Conservation (phyloP, 371 early-diverging fungal genomes). For the Apophysomyces ossiformis region DNA sequence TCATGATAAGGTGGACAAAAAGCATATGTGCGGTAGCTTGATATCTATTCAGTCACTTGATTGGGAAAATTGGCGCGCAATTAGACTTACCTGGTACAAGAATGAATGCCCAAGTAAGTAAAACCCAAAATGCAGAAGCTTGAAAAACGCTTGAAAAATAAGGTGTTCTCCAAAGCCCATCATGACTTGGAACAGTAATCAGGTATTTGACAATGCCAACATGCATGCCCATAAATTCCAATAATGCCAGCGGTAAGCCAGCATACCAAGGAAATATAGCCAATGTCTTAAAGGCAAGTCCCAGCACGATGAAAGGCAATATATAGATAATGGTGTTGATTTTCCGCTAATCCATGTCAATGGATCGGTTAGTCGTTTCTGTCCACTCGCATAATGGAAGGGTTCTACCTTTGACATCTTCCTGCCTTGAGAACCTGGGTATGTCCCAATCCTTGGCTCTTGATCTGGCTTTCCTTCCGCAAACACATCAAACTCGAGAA, state of each 20-base stretch:
- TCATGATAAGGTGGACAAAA: constrained; percentile 66
- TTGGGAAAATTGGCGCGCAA: neutral
- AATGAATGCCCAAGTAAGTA: constrained; percentile 61
- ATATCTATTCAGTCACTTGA: too few relatives aligned
- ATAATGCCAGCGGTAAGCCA: constrained; percentile 68
- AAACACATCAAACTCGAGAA: constrained; percentile 50
- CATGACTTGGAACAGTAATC: constrained; percentile 54
- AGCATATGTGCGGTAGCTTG: constrained; percentile 69
- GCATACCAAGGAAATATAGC: constrained; percentile 77
- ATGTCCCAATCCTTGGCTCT: constrained; percentile 30
- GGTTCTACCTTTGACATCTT: constrained; percentile 42
- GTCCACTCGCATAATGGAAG: constrained; percentile 12
- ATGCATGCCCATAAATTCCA: constrained; percentile 61
- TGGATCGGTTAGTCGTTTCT: neutral
- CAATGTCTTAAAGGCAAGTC: constrained; percentile 61
- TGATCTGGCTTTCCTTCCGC: constrained; percentile 42
- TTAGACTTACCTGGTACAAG: constrained; percentile 38
- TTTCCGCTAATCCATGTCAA: constrained; percentile 41
- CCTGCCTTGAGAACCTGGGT: constrained; percentile 40
- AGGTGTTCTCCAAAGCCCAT: constrained; percentile 75
- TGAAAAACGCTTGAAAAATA: constrained; percentile 88
- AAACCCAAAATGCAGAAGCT: constrained; percentile 74
- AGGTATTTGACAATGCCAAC: constrained; percentile 66
- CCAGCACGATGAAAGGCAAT: constrained; percentile 72
- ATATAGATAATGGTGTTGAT: constrained; percentile 70